Conservation (phyloP, 73 alveolate species). For the Blepharisma stoltei region DNA sequence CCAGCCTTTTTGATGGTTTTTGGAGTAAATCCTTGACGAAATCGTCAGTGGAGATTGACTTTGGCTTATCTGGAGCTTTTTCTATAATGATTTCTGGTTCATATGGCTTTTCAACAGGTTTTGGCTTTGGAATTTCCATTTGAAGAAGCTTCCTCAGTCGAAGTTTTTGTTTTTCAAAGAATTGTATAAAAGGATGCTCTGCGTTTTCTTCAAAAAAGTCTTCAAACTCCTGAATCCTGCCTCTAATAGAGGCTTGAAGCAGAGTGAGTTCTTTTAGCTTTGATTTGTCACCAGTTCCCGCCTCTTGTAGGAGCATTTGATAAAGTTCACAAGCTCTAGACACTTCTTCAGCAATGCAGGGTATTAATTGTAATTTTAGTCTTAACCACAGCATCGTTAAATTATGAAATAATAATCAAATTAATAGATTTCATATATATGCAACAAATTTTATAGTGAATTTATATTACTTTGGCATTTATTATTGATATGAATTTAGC, state of each 20-base stretch:
- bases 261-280: constrained; percentile 20
- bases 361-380: constrained; percentile 13
- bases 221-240: constrained; percentile 15
- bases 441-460: too few relatives aligned
- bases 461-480: too few relatives aligned
- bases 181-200: neutral
- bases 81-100: too few relatives aligned
- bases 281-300: neutral
- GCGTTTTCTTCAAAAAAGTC: neutral
- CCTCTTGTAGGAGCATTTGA: neutral
- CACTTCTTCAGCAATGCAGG: constrained; percentile 16
- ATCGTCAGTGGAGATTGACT: constrained; percentile 23
- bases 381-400: constrained; percentile 1
- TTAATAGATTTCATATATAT: too few relatives aligned
- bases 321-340: neutral
- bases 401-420: too few relatives aligned
- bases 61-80: neutral
- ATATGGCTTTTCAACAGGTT: neutral
- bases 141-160: constrained; percentile 20
- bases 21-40: constrained; percentile 3
- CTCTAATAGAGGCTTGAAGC: constrained; percentile 26
- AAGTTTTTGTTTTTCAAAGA: constrained; percentile 23
- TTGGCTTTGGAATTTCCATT: neutral
- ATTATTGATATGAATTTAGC: too few relatives aligned
- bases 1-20: neutral